Conservation (phyloP, 257 asterid genomes). For the Echium plantagineum region DNA sequence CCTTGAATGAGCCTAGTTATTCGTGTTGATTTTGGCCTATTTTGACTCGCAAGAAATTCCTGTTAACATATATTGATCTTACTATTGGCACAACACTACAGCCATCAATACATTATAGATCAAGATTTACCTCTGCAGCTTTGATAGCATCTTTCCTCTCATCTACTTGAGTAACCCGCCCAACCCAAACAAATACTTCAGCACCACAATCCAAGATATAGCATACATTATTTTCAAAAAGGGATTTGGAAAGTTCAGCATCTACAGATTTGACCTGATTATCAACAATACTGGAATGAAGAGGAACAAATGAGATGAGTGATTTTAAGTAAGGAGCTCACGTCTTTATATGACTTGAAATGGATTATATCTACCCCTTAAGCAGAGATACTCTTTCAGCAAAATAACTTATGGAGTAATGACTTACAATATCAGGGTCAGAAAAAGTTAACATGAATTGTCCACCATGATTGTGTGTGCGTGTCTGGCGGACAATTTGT, state of each 20-base stretch:
- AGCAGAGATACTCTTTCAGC: background rate
- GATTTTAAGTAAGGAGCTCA: background rate
- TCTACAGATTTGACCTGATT: slow-evolving; percentile 57
- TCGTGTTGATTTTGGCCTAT: slow-evolving; percentile 80
- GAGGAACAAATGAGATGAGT: slow-evolving; percentile 11
- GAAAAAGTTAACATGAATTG: too few species aligned
- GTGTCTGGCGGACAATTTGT: background rate
- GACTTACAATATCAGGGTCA: too few species aligned
- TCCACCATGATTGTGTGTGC: too few species aligned
- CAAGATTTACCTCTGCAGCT: slow-evolving; percentile 66
- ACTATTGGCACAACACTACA: background rate
- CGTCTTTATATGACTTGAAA: background rate
- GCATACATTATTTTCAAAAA: slow-evolving; percentile 78
- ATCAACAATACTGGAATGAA: slow-evolving; percentile 46
- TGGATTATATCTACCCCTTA: background rate
- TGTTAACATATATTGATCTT: slow-evolving; percentile 23
- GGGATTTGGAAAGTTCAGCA: slow-evolving; percentile 81
- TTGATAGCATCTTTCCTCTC: slow-evolving; percentile 86
- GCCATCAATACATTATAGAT: background rate
- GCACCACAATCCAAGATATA: slow-evolving; percentile 90
- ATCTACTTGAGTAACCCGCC: slow-evolving; percentile 91
- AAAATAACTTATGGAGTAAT: background rate
- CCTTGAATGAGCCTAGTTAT: slow-evolving; percentile 88
- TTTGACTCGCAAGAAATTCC: slow-evolving; percentile 80
- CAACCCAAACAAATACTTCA: slow-evolving; percentile 97